These are phyloP conservation scores for Chaetomium olivaceum DNA, from an alignment of 2,329 filamentous ascomycete species.

Conservation along the genomic window DNA sequence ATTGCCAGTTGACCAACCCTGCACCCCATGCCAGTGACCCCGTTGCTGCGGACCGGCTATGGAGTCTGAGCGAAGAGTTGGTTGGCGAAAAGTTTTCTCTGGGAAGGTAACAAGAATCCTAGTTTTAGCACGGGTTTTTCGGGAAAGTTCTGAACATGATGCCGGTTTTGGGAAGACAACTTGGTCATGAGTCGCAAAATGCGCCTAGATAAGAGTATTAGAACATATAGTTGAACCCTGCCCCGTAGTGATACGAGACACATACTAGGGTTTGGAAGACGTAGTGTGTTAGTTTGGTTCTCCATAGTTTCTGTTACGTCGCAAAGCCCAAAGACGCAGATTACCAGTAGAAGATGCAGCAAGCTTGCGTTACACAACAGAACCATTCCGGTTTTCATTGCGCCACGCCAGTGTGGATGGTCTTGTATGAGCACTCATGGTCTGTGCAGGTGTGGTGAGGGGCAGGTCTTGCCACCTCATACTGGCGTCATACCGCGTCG, in stretches of 20 bases:
- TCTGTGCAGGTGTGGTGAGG: neutral
- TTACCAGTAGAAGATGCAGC: too few relatives aligned
- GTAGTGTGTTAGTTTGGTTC: neutral
- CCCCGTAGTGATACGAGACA: too few relatives aligned
- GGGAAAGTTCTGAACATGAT: neutral
- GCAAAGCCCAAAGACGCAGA: too few relatives aligned
- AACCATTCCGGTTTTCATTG: neutral
- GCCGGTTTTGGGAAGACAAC: neutral
- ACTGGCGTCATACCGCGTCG: conserved; percentile 18
- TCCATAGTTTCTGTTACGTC: too few relatives aligned
- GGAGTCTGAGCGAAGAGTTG: conserved; percentile 48
- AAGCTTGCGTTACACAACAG: neutral
- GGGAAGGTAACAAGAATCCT: conserved; percentile 2
- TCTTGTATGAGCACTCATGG: neutral
- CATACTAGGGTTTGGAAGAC: too few relatives aligned
- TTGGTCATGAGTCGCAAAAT: too few relatives aligned
- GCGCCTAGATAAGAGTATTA: too few relatives aligned
- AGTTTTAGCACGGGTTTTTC: too few relatives aligned
- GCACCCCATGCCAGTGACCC: conserved; percentile 37
- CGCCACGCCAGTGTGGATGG: neutral
- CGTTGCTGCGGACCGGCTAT: conserved; percentile 45
- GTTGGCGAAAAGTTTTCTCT: conserved; percentile 38
- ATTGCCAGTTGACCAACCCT: conserved; percentile 42
- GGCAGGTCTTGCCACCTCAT: conserved; percentile 13
- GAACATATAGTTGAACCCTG: too few relatives aligned